Conservation (phyloP, 2,329 filamentous ascomycete species). For the Magnaporthiopsis incrustans region DNA sequence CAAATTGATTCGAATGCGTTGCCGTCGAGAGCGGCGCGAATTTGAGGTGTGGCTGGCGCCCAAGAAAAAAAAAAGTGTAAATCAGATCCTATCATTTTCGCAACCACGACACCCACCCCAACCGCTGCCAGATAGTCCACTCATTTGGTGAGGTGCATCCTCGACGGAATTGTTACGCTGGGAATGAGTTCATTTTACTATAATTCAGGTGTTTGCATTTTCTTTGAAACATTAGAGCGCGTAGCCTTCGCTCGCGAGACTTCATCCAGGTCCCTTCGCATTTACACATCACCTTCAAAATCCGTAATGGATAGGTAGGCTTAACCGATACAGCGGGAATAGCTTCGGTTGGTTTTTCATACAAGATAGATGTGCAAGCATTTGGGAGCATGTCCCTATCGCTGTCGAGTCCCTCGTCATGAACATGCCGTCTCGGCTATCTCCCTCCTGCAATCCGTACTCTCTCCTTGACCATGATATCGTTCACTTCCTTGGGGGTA, state of each 20-base stretch:
- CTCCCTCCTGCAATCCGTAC: conserved; percentile 20
- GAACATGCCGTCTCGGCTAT: conserved; percentile 7
- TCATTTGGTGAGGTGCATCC: too few species aligned
- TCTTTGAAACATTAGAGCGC: too few species aligned
- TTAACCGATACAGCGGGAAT: not conserved
- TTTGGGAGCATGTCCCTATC: not conserved
- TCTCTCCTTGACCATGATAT: conserved; percentile 12
- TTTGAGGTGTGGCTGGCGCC: too few species aligned
- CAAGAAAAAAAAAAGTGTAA: too few species aligned
- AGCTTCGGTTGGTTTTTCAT: not conserved
- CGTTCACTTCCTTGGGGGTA: conserved; percentile 45
- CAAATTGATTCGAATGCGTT: not conserved
- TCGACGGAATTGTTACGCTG: too few species aligned
- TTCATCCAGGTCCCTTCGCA: not conserved
- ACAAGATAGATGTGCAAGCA: not conserved
- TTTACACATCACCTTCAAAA: not conserved
- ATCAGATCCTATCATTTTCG: too few species aligned
- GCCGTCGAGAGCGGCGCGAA: too few species aligned
- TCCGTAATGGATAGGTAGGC: not conserved
- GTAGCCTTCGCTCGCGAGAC: not conserved
- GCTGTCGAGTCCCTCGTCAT: not conserved
- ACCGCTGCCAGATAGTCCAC: too few species aligned
- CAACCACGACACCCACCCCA: too few species aligned
- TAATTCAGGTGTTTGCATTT: too few species aligned
- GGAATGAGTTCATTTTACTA: too few species aligned